Conservation (phyloP, 768 basidiomycete species). For the Russula compacta region DNA sequence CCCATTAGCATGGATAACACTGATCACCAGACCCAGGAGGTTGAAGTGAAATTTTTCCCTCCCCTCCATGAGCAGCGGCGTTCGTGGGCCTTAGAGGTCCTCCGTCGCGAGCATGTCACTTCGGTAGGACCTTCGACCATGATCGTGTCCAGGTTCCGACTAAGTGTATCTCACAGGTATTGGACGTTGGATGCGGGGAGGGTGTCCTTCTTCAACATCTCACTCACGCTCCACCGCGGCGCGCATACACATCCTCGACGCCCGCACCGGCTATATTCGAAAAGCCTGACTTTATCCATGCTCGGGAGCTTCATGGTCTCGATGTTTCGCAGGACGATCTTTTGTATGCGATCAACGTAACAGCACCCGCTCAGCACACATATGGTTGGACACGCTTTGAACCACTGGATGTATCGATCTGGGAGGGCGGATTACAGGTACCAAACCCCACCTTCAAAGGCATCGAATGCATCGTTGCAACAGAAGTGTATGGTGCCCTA, state of each 20-base stretch:
- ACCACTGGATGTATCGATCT: constrained; percentile 52
- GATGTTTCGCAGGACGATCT: constrained; percentile 53
- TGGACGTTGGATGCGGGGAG: constrained; percentile 82
- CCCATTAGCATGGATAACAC: constrained; percentile 1
- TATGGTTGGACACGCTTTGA: constrained; percentile 49
- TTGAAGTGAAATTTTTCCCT: constrained; percentile 48
- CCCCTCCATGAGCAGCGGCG: constrained; percentile 58
- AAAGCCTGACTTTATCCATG: constrained; percentile 38
- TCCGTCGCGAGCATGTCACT: constrained; percentile 48
- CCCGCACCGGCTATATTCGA: constrained; percentile 4
- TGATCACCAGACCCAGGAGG: background rate
- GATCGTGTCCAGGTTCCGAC: background rate
- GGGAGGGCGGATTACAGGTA: constrained; percentile 64
- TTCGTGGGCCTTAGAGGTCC: constrained; percentile 58
- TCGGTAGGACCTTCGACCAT: constrained; percentile 29
- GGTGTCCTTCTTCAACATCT: constrained; percentile 64
- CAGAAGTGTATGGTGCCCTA: constrained; percentile 58
- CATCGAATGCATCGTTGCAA: constrained; percentile 64
- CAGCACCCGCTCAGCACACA: constrained; percentile 32
- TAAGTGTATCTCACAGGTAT: constrained; percentile 37
- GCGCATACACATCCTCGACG: constrained; percentile 30
- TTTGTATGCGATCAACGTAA: constrained; percentile 40
- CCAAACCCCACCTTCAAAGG: constrained; percentile 58
- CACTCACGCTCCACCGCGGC: constrained; percentile 68
- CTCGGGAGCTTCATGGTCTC: constrained; percentile 54